Conservation (phyloP, 2,329 filamentous ascomycete genomes). For the Coleophoma crateriformis region DNA sequence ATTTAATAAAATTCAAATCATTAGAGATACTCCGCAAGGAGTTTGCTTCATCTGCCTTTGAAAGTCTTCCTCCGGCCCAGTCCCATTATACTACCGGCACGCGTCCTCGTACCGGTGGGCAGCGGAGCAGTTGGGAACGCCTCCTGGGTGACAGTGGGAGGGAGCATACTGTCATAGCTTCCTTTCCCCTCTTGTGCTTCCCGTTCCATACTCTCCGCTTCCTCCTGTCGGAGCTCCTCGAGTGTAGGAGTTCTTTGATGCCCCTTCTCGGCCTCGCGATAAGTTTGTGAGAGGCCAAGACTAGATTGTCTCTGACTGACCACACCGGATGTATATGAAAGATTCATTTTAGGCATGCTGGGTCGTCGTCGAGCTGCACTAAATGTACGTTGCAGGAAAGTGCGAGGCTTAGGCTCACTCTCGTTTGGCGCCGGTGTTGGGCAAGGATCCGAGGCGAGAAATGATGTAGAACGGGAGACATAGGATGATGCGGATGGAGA, state of each 20-base stretch:
- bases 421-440: not conserved
- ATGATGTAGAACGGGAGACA: not conserved
- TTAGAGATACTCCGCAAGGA: not conserved
- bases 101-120: not conserved
- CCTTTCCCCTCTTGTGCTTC: not conserved
- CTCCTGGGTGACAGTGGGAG: not conserved
- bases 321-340: conserved; percentile 6
- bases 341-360: conserved; percentile 12
- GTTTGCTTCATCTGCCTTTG: not conserved
- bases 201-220: not conserved
- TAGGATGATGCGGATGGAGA: not conserved
- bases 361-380: conserved; percentile 13
- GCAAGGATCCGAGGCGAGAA: conserved; percentile 1
- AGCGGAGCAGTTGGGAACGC: not conserved
- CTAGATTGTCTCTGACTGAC: not conserved
- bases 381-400: conserved; percentile 9
- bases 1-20: not conserved
- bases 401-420: not conserved
- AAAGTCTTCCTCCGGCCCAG: not conserved
- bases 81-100: not conserved
- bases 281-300: not conserved
- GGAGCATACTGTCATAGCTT: not conserved
- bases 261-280: not conserved
- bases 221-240: not conserved
- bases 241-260: not conserved